Base-by-base conservation (phyloP, 2,329 filamentous ascomycete species). In the Xylaria sp. region DNA sequence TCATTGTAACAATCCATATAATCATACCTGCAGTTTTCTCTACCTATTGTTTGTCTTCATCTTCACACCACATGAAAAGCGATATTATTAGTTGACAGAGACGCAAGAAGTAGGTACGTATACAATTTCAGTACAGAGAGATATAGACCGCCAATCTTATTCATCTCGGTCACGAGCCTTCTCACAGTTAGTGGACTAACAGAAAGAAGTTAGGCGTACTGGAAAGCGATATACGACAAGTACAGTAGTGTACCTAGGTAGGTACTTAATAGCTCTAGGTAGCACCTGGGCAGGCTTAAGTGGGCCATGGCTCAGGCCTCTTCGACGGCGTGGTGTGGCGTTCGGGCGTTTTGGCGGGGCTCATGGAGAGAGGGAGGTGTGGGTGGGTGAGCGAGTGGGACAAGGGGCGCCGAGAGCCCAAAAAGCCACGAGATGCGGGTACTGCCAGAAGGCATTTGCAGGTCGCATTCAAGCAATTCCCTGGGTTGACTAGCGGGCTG, bases 81-180 rank as follows among this genome's bases (percentile, higher is more conserved):
- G 15, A 15, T 36, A 55, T 17, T 10, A n/a, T 27, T 17, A 55
- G 51, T 54, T 54, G 50, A 39, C 50, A 36, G 51, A 42, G 53
- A 54, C 38, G 36, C 27, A 9, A 61, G 22, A 45, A 44, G 39
- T 31, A 45, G 3, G 20, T 31, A 45, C 7, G 20, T 39, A n/a
- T 61, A 17, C 27, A 47, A 31, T 33, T 22, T 27, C 22, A 49
- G 45, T 39, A 27, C 13, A 39, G 17, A 31, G 9, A 22, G 27
- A 33, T 31, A 39, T 53, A 67, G 65, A 67, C 65, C 65, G 65
- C 65, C 45, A 67, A 53, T 67, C 65, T 67, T 64, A 64, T 64
- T 61, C 33, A 39, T 53, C 42, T 39, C 51, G 61, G 61, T 64
- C 65, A 67, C 61, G 31, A 64, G 51, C 50, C 61, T 38, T 47